Evolutionary conservation across 257 asterid genomes (phyloP), one percentile per base, ranked within the genome.

Genomic region (Plantago ovata): DNA sequence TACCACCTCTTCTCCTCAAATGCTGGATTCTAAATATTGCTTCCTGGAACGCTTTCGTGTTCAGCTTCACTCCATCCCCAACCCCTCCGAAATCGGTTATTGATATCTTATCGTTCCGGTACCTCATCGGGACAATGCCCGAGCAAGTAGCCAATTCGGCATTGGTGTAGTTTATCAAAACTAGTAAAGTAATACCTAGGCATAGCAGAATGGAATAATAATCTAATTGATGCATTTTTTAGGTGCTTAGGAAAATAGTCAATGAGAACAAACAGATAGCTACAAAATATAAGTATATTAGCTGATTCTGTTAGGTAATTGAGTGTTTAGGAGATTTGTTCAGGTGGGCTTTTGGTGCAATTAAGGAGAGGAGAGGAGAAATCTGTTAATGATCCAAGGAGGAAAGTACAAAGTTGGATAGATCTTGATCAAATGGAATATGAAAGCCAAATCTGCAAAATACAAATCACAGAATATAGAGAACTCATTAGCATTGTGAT

Each of bases 21-120:
- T 84, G 98, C 76, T 71, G 63, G 39, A 93, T 93, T 65, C 92
- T 69, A 66, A 64, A 93, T 47, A 93, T 81, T 12, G 98, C 98
- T 61, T 73, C 89, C 38, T 62, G 60, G 18, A 93, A 93, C 24
- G 98, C 98, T 73, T 79, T 86, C 3, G 98, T 89, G 64, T 93
- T 89, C 83, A 76, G 9, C 8, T 95, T 93, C 55, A 53, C 67
- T 10, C 98, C 98, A 52, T 88, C 95, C 12, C 96, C 98, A 6
- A 88, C 85, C 7, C 84, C 98, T 41, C 98, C 97, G 20, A 72
- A 93, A 58, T 88, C 97, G 44, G 77, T 61, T 24, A 92, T 77
- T 24, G 98, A 88, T 69, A 92, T 82, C 82, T 82, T 82, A 66
- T 92, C 94, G 58, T 63, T 42, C 23, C 98, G 75, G 62, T 82